A percentile compares a stretch with the other conserved stretches of the same genome.
phyloP scores from a whole-genome alignment of 2,329 filamentous ascomycete species.

The Nigrospora osmanthi region DNA sequence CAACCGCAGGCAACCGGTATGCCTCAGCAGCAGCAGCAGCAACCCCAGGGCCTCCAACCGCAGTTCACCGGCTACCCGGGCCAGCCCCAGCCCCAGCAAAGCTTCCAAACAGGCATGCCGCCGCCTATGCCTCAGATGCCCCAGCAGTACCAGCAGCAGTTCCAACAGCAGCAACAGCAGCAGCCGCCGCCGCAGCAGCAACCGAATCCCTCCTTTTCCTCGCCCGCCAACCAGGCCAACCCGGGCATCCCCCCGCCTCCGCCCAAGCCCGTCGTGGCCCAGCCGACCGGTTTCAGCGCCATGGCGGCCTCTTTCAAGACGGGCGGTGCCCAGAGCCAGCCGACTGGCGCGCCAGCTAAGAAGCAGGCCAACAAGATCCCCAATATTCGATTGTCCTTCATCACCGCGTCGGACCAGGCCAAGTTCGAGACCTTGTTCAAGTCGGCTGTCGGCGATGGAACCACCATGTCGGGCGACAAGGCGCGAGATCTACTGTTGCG shows the following conservation, averaged over 20 bases:
- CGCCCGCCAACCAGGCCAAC: constrained; percentile 42
- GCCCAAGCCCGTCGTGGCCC: constrained; percentile 55
- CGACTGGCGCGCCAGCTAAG: constrained; percentile 36
- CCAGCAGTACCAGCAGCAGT: constrained; percentile 52
- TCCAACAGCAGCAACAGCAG: constrained; percentile 43
- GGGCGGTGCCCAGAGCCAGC: constrained; percentile 30
- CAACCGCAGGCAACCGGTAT: constrained; percentile 49
- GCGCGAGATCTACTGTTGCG: constrained; percentile 82
- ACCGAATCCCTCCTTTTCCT: constrained; percentile 35
- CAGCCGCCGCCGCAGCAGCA: constrained; percentile 33
- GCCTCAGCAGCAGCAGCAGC: constrained; percentile 41
- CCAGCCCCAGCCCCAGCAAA: constrained; percentile 45
- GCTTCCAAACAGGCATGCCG: constrained; percentile 53
- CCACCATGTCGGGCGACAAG: constrained; percentile 86
- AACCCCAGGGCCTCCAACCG: constrained; percentile 36
- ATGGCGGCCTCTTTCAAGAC: constrained; percentile 62
- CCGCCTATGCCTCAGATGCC: constrained; percentile 50
- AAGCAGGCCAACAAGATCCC: constrained; percentile 71
- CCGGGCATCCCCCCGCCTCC: constrained; percentile 38
- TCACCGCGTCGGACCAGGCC: constrained; percentile 87
- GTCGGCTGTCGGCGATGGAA: constrained; percentile 78
- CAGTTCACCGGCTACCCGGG: constrained; percentile 37
- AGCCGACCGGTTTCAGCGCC: constrained; percentile 56
- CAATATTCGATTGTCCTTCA: constrained; percentile 90
- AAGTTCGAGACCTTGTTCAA: constrained; percentile 98